Conservation (phyloP, 83 land plant genomes). For the Picea abies region DNA sequence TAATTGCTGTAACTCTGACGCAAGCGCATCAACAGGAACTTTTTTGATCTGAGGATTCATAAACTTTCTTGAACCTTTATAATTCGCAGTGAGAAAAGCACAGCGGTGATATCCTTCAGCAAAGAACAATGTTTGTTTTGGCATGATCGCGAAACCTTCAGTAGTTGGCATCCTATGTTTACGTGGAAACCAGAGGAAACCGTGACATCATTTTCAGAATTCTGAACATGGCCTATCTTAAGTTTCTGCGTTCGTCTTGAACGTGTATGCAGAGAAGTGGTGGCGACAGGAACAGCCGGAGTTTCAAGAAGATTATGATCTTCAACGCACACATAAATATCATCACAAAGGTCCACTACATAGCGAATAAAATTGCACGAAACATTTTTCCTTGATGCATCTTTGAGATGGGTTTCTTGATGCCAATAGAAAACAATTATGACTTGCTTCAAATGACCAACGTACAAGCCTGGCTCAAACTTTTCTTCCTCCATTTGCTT, state of each 20-base stretch:
- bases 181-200: background rate
- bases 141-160: too few relatives aligned
- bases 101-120: background rate
- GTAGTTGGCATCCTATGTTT: too few relatives aligned
- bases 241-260: background rate
- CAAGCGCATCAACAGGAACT: background rate
- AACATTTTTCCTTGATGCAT: too few relatives aligned
- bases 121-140: too few relatives aligned
- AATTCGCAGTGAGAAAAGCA: constrained; percentile 5
- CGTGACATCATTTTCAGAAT: constrained; percentile 5
- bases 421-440: too few relatives aligned
- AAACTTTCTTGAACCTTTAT: background rate
- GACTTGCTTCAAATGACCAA: background rate
- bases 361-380: constrained; percentile 21
- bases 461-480: constrained; percentile 2
- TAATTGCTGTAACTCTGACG: background rate
- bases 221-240: background rate
- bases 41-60: background rate
- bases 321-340: constrained; percentile 10
- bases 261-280: background rate
- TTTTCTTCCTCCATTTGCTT: background rate
- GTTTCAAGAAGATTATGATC: background rate
- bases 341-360: too few relatives aligned
- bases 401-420: too few relatives aligned
- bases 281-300: background rate